Evolutionary conservation across 805 yeast genomes (phyloP).

Genomic region (Lachancea dasiensis): DNA sequence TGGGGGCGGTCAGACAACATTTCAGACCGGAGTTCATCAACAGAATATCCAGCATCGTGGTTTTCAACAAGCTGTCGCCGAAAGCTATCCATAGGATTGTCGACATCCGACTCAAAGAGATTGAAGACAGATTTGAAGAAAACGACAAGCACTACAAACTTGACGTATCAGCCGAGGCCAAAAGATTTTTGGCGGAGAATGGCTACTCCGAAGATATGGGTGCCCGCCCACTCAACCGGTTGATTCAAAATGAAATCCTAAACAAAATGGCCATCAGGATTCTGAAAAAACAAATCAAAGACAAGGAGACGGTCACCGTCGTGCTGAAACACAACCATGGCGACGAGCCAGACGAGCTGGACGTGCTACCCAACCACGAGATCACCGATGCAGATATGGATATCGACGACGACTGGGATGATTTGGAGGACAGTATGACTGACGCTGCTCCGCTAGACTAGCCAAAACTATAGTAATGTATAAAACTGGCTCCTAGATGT

Average conservation of each 20-base stretch:
- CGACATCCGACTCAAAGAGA: conserved; percentile 73
- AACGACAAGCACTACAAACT: conserved; percentile 76
- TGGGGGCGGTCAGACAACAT: conserved; percentile 78
- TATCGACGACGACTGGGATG: conserved; percentile 43
- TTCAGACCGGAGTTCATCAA: conserved; percentile 97
- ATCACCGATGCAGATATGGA: conserved; percentile 55
- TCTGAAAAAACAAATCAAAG: conserved; percentile 77
- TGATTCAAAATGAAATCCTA: conserved; percentile 82
- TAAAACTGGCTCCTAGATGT: too few relatives aligned
- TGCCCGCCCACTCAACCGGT: conserved; percentile 91
- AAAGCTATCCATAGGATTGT: conserved; percentile 92
- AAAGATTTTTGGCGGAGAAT: conserved; percentile 72
- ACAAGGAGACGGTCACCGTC: conserved; percentile 80
- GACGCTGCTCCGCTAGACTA: conserved; percentile 9
- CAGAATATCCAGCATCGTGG: conserved; percentile 88
- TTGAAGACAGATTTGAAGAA: conserved; percentile 75
- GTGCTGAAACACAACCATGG: conserved; percentile 33
- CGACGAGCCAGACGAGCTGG: conserved; percentile 46
- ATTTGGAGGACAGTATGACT: conserved; percentile 16
- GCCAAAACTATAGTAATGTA: too few relatives aligned
- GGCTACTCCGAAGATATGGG: conserved; percentile 94
- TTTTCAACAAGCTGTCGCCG: conserved; percentile 87
- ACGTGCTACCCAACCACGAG: conserved; percentile 83
- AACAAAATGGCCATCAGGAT: conserved; percentile 86
- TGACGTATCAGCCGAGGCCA: conserved; percentile 67